Evolutionary conservation across 345 rosid genomes (phyloP).

Genomic region (Citrus inodora): DNA sequence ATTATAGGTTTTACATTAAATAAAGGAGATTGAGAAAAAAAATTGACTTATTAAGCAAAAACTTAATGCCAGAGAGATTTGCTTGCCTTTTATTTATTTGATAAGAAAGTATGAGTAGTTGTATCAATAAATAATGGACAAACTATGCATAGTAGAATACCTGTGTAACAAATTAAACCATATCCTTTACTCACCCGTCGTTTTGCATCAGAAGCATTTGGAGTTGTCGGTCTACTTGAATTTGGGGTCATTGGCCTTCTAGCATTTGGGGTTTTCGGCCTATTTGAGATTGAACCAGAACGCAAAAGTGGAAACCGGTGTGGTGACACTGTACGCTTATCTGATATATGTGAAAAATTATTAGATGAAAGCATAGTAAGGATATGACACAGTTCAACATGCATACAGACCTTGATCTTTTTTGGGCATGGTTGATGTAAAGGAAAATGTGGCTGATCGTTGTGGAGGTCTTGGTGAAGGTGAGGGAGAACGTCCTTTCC

Average conservation of each 20-base stretch:
- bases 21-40: background rate
- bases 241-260: slow-evolving; percentile 54
- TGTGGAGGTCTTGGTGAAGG: slow-evolving; percentile 60
- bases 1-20: background rate
- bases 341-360: slow-evolving; percentile 32
- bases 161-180: background rate
- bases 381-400: background rate
- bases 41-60: background rate
- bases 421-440: slow-evolving; percentile 58
- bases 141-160: background rate
- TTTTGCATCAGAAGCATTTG: slow-evolving; percentile 46
- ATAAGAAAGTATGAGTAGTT: too few species aligned
- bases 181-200: slow-evolving; percentile 41
- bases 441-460: slow-evolving; percentile 71
- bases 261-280: slow-evolving; percentile 66
- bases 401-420: slow-evolving; percentile 56
- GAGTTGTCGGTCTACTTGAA: slow-evolving; percentile 47
- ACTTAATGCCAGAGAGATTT: slow-evolving; percentile 1
- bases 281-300: slow-evolving; percentile 65
- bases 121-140: too few species aligned
- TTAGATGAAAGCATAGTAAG: background rate
- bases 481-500: slow-evolving; percentile 63
- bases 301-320: slow-evolving; percentile 79
- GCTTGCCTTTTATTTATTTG: background rate
- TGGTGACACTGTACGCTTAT: slow-evolving; percentile 72